Percentiles rank a stretch among this genome's conserved stretches.
Conservation (phyloP, 768 basidiomycete species). For the Leccinum barrowsii region DNA sequence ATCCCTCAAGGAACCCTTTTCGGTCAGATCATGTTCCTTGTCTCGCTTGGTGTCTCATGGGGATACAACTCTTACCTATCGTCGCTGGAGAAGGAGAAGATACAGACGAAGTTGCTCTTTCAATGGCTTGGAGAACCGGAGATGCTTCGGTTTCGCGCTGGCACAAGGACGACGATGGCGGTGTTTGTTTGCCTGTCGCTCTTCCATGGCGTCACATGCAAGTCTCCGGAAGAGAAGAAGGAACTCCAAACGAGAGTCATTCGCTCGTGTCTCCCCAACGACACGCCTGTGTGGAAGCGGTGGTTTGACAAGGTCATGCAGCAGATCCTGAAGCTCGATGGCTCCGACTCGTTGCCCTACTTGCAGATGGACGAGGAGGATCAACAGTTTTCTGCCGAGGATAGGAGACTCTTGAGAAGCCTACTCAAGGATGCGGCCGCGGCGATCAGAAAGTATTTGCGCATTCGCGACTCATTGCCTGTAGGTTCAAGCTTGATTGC, state of each 20-base stretch:
- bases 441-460: slow-evolving; percentile 16
- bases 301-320: slow-evolving; percentile 22
- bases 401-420: neutral
- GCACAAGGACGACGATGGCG: slow-evolving; percentile 20
- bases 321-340: slow-evolving; percentile 8
- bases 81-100: slow-evolving; percentile 34
- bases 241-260: slow-evolving; percentile 9
- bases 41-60: slow-evolving; percentile 33
- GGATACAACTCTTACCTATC: slow-evolving; percentile 32
- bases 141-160: slow-evolving; percentile 14
- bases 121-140: slow-evolving; percentile 4
- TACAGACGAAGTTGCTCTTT: slow-evolving; percentile 18
- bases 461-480: neutral
- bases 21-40: slow-evolving; percentile 34
- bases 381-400: neutral
- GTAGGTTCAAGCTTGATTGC: neutral
- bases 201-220: slow-evolving; percentile 11
- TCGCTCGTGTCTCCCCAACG: slow-evolving; percentile 16
- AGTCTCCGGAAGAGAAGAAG: neutral
- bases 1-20: slow-evolving; percentile 33
- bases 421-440: slow-evolving; percentile 18
- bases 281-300: slow-evolving; percentile 21
- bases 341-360: neutral
- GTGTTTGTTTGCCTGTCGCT: slow-evolving; percentile 25
- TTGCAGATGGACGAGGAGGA: slow-evolving; percentile 1